These are phyloP conservation scores for Trifolium repens DNA, from an alignment of 306 rosid genomes.

Conservation along the genomic window DNA sequence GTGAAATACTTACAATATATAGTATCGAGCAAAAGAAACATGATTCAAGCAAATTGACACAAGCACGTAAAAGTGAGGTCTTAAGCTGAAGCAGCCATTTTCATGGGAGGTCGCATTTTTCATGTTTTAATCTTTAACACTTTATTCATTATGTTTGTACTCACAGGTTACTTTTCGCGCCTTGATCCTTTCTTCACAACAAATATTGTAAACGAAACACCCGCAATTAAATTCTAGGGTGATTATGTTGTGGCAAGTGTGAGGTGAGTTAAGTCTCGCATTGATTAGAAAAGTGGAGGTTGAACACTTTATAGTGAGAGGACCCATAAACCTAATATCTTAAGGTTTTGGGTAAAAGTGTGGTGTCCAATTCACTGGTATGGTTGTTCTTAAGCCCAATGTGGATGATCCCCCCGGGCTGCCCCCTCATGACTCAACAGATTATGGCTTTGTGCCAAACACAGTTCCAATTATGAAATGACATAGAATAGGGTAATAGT, in stretches of 20 bases:
- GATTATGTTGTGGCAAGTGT: background rate
- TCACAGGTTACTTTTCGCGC: constrained; percentile 7
- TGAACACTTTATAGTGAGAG: too few species aligned
- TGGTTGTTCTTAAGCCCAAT: too few species aligned
- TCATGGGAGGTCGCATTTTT: constrained; percentile 17
- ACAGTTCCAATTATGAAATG: constrained; percentile 25
- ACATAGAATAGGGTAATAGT: constrained; percentile 19
- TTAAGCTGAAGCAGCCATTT: constrained; percentile 22
- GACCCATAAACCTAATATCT: too few species aligned
- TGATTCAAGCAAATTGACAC: constrained; percentile 24
- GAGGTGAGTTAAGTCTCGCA: too few species aligned
- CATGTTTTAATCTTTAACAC: constrained; percentile 22
- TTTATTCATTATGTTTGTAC: constrained; percentile 29
- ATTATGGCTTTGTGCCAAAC: constrained; percentile 26
- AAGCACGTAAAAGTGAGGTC: background rate
- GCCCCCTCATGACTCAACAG: too few species aligned
- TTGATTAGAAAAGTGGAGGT: too few species aligned
- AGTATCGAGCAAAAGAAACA: constrained; percentile 24
- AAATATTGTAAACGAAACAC: background rate
- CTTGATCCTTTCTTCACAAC: constrained; percentile 14
- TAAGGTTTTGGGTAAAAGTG: too few species aligned
- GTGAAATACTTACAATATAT: constrained; percentile 2
- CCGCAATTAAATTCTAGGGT: background rate
- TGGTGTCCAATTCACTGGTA: too few species aligned
- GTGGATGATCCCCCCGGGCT: too few species aligned